Evolutionary conservation across 2,329 filamentous ascomycete genomes (phyloP).

Genomic region (Neonectria punicea): DNA sequence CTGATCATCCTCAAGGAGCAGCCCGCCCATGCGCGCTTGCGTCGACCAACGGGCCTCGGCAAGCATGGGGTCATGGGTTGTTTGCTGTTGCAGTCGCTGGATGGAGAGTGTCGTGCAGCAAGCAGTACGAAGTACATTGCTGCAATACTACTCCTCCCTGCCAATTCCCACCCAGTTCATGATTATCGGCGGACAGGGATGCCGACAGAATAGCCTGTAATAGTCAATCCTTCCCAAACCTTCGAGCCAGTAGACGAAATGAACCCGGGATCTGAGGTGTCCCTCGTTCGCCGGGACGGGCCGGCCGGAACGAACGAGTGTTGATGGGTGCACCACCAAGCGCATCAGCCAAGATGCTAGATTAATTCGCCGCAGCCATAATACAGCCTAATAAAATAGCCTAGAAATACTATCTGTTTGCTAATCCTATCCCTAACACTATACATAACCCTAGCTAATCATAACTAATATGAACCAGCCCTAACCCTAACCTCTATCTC

Average conservation of each 20-base stretch:
- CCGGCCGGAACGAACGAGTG: conserved; percentile 4
- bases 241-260: conserved; percentile 14
- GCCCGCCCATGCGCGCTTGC: not conserved
- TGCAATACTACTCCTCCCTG: conserved; percentile 8
- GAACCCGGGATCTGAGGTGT: conserved; percentile 6
- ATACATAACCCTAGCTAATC: too few relatives aligned
- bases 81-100: not conserved
- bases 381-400: too few relatives aligned
- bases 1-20: not conserved
- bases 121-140: not conserved
- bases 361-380: too few relatives aligned
- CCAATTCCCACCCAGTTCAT: not conserved
- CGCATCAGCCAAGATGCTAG: too few relatives aligned
- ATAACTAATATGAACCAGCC: too few relatives aligned
- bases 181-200: conserved; percentile 2
- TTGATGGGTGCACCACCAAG: too few relatives aligned
- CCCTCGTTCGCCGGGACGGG: conserved; percentile 5
- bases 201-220: not conserved
- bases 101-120: conserved; percentile 9
- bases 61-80: not conserved
- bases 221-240: too few relatives aligned
- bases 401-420: too few relatives aligned
- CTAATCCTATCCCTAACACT: too few relatives aligned
- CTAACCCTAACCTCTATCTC: too few relatives aligned
- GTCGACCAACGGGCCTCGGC: conserved; percentile 15